Evolutionary conservation across 306 rosid genomes (phyloP), one percentile per base, ranked within the genome.

Genomic region (Cicer pinnatifidum): DNA sequence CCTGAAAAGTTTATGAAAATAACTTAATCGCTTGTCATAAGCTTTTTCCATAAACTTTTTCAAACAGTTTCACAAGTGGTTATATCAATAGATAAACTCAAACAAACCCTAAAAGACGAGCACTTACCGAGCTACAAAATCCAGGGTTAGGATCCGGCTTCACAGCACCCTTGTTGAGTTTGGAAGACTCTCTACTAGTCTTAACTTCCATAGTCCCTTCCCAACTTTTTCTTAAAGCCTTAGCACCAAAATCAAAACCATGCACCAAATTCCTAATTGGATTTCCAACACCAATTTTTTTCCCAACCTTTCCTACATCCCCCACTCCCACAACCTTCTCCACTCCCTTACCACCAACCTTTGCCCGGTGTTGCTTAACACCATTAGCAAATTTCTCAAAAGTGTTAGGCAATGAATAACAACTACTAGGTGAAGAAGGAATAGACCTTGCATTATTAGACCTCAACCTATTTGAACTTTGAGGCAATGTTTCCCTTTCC

Each of bases 171-270:
- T 59, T 33, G 37, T 59, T 59, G 37, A 57, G 66, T 67, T 84
- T 91, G 5, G 96, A 78, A 61, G 82, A 76, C 40, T 89, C 96
- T 75, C 78, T 84, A 81, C 78, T 84, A 81, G 71, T 76, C 85
- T 83, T 91, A 33, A 84, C 71, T 75, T 95, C 99, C 88, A 88
- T 77, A 73, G 40, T 91, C 77, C 97, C 99, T 90, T 95, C 99
- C 99, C 99, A 95, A 75, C 99, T 92, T 88, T 90, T 91, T 13
- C 99, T 80, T 72, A 95, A 70, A 75, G 96, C 97, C 89, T 95
- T 95, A 58, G 92, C 85, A 51, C 97, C 97, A 56, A 87, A 6
- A 73, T 86, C 99, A 86, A 91, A 81, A 33, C 97, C 96, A 68
- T 88, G 97, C 71, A 82, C 88, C 64, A 86, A 86, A 85, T 78